Base-by-base conservation (phyloP, 495 filamentous ascomycete species). In the Aspergillus incahuasiensis region DNA sequence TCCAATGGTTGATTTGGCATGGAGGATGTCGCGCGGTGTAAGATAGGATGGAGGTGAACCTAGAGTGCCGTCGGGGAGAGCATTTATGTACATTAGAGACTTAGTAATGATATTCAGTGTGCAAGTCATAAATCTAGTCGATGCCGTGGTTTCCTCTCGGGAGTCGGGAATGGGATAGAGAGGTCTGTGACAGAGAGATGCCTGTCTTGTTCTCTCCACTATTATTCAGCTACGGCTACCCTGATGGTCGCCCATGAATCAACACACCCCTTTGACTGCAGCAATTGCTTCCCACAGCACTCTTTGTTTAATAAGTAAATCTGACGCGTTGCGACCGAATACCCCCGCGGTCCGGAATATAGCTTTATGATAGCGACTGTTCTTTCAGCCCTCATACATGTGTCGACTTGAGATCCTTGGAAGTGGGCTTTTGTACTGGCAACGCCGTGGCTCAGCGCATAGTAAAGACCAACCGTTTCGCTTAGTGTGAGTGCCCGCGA, bases 351-450 rank as follows among this genome's bases (percentile, higher is more conserved):
- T 9, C 21, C 20, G 30, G 42, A 57, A 39, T 13, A n/a, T 16
- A 35, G 24, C 50, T 34, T 22, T 12, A 49, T 54, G 51, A 48
- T 19, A 41, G 38, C 12, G 30, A 21, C 12, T 44, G 18, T 19
- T n/a, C 49, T 34, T 11, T 34, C 45, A 16, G 16, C 13, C n/a
- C 19, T 35, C 35, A 67, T 69, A 64, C 59, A 80, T 80, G 78
- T 79, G 78, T 70, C 76, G 78, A 22, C 74, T 74, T 55, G 78
- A 80, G 66, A 62, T 80, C 21, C 60, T 79, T 30, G 78, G 78
- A 24, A 62, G 72, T 52, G 66, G 72, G 49, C 61, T 80, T 62
- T 59, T 80, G 42, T 73, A 78, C 43, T 74, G 67, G 65, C 70
- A 76, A 54, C 70, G 72, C 52, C 63, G 62, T 20, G 64, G 64